Conservation (phyloP, 2,329 filamentous ascomycete genomes). For the Trichoderma arundinaceum region DNA sequence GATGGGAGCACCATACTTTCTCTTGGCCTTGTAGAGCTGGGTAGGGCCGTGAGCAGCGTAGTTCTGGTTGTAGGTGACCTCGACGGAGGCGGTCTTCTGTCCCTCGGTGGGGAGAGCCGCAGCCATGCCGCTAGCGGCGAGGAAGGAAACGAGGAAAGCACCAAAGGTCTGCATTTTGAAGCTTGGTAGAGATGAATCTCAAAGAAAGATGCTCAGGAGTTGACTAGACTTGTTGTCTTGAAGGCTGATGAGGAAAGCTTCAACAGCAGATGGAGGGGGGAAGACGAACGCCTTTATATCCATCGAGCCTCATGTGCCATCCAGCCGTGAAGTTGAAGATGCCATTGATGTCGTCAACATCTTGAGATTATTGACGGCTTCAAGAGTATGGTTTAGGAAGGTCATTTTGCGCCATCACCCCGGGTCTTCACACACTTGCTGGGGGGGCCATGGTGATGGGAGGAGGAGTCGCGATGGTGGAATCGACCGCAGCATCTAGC, state of each 20-base stretch:
- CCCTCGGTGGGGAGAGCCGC: conserved; percentile 30
- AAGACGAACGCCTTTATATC: conserved; percentile 24
- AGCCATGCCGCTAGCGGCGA: conserved; percentile 33
- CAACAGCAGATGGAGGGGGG: conserved; percentile 20
- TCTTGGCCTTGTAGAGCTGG: conserved; percentile 34
- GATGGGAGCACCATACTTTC: conserved; percentile 32
- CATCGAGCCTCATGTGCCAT: not conserved
- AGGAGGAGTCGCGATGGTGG: conserved; percentile 23
- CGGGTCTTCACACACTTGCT: conserved; percentile 15
- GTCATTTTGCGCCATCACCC: conserved; percentile 23
- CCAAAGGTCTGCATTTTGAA: conserved; percentile 35
- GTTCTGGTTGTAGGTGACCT: conserved; percentile 30
- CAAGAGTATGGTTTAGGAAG: conserved; percentile 30
- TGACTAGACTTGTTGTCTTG: conserved; percentile 25
- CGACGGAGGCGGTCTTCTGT: conserved; percentile 27
- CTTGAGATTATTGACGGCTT: conserved; percentile 2
- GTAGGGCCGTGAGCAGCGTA: conserved; percentile 31
- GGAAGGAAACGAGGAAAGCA: conserved; percentile 35
- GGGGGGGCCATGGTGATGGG: conserved; percentile 15
- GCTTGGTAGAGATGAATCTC: not conserved
- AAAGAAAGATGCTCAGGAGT: conserved; percentile 5
- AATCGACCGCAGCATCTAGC: conserved; percentile 7
- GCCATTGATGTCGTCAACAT: not conserved
- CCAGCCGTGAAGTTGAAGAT: conserved; percentile 1
- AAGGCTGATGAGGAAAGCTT: conserved; percentile 21